Base-by-base conservation (phyloP, 257 asterid species). In the Thymus mandschuricus region DNA sequence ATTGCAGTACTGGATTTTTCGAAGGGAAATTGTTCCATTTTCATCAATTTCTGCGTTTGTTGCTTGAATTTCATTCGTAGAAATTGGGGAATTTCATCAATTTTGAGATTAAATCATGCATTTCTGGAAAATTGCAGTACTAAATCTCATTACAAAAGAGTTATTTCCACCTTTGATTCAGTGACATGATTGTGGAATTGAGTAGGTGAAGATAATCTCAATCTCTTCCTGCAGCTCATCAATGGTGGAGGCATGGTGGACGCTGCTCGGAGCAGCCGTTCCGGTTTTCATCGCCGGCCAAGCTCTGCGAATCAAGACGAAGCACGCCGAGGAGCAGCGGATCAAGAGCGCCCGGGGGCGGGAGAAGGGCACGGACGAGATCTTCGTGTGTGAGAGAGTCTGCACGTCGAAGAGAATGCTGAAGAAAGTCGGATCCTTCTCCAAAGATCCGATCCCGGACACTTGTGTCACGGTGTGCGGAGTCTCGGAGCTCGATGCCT, bases 231-330 rank as follows among this genome's bases (percentile, higher is more conserved):
- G 71, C 31, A 69, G 73, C 8, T 6, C 76, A 11, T 43, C 30
- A 75, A 92, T 95, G 99, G 97, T 89, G 74, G 99, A 95, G 52
- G 90, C 81, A 71, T 88, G 96, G 99, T 92, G 97, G 99, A 84
- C 96, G 33, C 59, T 92, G 38, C 78, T 92, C 1, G 98, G 92
- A 35, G 98, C 99, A 5, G 96, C 89, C 31, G 82, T 95, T 38
- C 99, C 99, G 1, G 94, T 96, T 50, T 73, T 87, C 64, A 54
- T 88, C 38, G 96, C 96, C 0, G 96, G 97, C 34, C 97, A 95
- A 79, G 98, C 96, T 66, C 64, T 84, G 77, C 84, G 97, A 77
- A 76, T 89, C 78, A 89, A 87, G 81, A 88, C 87, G 1, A 88
- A 79, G 80, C 69, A 85, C 31, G 87, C 94, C 0, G 96, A 89